These are phyloP conservation scores for Colletotrichum sp. DNA, from an alignment of 2,329 filamentous ascomycete species.

Conservation along the genomic window DNA sequence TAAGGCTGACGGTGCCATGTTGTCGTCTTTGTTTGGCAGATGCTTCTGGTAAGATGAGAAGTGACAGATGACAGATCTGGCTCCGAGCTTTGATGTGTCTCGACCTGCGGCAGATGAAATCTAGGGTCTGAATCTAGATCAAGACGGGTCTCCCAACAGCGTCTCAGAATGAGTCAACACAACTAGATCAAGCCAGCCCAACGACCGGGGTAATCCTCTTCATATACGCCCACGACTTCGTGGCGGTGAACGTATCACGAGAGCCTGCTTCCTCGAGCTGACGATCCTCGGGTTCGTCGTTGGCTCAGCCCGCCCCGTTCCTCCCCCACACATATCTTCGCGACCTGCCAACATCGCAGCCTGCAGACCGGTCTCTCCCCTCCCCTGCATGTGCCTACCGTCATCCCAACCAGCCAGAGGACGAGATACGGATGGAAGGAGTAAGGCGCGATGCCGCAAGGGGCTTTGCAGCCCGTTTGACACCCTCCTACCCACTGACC, in stretches of 20 bases:
- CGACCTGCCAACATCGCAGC: background rate
- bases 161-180: background rate
- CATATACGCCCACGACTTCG: background rate
- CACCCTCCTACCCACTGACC: background rate
- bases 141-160: background rate
- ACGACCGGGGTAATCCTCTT: background rate
- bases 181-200: background rate
- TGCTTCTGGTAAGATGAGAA: background rate
- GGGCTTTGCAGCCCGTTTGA: background rate
- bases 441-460: background rate
- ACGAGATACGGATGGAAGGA: background rate
- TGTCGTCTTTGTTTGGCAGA: background rate
- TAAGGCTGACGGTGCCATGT: conserved; percentile 11
- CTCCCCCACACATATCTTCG: background rate
- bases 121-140: background rate
- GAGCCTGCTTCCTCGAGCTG: background rate
- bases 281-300: background rate
- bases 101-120: background rate
- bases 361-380: background rate
- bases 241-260: conserved; percentile 8
- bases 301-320: background rate
- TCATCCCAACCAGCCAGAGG: background rate
- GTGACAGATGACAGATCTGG: background rate
- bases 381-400: background rate
- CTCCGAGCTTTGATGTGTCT: background rate